Base-by-base conservation (phyloP, 148 eudicot species). In the Diospyros lotus region DNA sequence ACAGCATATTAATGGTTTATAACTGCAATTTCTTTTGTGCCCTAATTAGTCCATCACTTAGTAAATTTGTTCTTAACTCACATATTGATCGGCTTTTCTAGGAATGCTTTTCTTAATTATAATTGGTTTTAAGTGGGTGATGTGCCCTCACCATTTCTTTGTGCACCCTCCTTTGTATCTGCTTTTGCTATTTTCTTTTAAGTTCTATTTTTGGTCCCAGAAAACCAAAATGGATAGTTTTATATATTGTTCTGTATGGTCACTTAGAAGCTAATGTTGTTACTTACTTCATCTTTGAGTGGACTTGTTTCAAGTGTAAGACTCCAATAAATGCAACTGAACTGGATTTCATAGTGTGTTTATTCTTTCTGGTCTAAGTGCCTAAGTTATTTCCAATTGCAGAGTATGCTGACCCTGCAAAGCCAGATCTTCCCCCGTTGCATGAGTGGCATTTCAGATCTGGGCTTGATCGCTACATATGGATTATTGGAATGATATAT, bases 361-460 rank as follows among this genome's bases (percentile, higher is more conserved):
- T 12, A 52, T 58, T 6, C 79, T 73, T 60, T 61, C 54, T 73
- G 46, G 62, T 64, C 65, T 66, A 17, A 50, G 18, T 18, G 59
- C 51, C 52, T 48, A 3, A 38, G 73, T 69, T 75, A 51, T 46
- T 73, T 72, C 55, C 42, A 10, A 55, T 82, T 68, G 68, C 89
- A 93, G 98, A 92, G 15, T 93, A 93, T 74, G 68, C 78, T 71
- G 98, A 93, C 83, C 98, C 98, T 69, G 98, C 92, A 75, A 91
- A 93, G 81, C 98, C 94, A 28, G 91, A 89, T 79, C 86, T 93
- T 60, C 91, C 97, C 81, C 89, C 87, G 64, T 74, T 89, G 72
- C 94, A 91, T 63, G 98, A 93, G 65, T 93, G 98, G 98, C 98
- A 93, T 79, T 93, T 93, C 79, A 88, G 98, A 88, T 93, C 98